Percentiles rank a stretch among this genome's conserved stretches.
Evolutionary conservation across 768 basidiomycete genomes (phyloP).

Genomic region (Lactarius vividus): DNA sequence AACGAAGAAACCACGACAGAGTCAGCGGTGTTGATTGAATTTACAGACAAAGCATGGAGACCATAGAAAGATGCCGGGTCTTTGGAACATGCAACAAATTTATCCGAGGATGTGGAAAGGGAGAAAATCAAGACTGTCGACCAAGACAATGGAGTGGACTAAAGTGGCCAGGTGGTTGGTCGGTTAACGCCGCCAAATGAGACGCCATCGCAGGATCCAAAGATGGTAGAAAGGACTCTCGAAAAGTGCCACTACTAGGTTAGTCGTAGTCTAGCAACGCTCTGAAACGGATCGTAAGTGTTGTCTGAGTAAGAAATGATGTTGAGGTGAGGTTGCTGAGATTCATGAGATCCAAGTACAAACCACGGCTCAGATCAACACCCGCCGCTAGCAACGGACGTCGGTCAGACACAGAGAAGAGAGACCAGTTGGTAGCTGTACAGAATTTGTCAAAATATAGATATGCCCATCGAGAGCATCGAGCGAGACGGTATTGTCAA

Average conservation of each 20-base stretch:
- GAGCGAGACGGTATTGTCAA: neutral
- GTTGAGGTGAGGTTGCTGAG: neutral
- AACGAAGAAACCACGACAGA: too few relatives aligned
- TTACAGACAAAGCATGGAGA: neutral
- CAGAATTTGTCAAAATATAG: neutral
- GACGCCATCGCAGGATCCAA: slow-evolving; percentile 1
- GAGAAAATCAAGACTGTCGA: neutral
- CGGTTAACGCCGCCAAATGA: neutral
- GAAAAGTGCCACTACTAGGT: neutral
- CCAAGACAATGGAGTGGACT: neutral
- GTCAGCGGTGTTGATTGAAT: too few relatives aligned
- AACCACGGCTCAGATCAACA: neutral
- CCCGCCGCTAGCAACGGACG: neutral
- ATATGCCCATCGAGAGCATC: neutral
- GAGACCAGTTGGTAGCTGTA: neutral
- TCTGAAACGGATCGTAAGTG: neutral
- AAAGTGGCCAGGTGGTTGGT: neutral
- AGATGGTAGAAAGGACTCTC: neutral
- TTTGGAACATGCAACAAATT: neutral
- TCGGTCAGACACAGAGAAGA: neutral
- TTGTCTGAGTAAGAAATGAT: neutral
- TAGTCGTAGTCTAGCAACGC: neutral
- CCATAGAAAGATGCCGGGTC: neutral
- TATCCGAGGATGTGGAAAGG: neutral
- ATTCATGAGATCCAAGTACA: neutral